phyloP scores from a whole-genome alignment of 345 rosid genomes.

The Linum usitatissimum region DNA sequence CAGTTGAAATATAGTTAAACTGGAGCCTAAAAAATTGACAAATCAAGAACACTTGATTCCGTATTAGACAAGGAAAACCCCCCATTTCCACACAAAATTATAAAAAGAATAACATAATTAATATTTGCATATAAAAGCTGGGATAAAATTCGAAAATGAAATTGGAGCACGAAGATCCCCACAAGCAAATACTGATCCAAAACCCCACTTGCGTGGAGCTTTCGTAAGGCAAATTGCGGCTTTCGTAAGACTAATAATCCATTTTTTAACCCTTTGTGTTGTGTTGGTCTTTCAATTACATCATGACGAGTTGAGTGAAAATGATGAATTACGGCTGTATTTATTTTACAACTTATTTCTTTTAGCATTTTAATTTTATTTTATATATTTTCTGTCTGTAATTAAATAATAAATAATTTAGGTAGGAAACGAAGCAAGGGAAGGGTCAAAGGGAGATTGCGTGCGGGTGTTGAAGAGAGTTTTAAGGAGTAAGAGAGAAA shows the following conservation, averaged over 20 bases:
- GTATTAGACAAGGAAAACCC: slow-evolving; percentile 36
- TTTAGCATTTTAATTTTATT: background rate
- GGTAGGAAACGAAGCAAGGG: background rate
- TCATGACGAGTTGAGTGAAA: background rate
- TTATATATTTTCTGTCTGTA: background rate
- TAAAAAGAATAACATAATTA: background rate
- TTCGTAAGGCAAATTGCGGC: too few species aligned
- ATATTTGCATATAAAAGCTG: background rate
- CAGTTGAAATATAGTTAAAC: slow-evolving; percentile 37
- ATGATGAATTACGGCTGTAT: background rate
- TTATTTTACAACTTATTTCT: background rate
- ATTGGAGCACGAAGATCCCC: slow-evolving; percentile 18
- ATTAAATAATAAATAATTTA: too few species aligned
- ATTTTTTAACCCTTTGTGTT: too few species aligned
- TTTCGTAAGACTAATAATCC: slow-evolving; percentile 16
- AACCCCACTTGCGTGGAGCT: slow-evolving; percentile 26
- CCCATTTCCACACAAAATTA: slow-evolving; percentile 11
- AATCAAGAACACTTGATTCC: slow-evolving; percentile 29
- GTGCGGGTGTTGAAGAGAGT: slow-evolving; percentile 43
- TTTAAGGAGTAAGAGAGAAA: slow-evolving; percentile 30
- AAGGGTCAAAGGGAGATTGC: slow-evolving; percentile 48
- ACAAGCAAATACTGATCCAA: slow-evolving; percentile 15
- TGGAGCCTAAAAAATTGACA: slow-evolving; percentile 51
- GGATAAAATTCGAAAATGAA: background rate
- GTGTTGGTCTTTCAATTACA: too few species aligned